Evolutionary conservation across 2,329 filamentous ascomycete species (phyloP).

Genomic region (Coniochaeta sp.): DNA sequence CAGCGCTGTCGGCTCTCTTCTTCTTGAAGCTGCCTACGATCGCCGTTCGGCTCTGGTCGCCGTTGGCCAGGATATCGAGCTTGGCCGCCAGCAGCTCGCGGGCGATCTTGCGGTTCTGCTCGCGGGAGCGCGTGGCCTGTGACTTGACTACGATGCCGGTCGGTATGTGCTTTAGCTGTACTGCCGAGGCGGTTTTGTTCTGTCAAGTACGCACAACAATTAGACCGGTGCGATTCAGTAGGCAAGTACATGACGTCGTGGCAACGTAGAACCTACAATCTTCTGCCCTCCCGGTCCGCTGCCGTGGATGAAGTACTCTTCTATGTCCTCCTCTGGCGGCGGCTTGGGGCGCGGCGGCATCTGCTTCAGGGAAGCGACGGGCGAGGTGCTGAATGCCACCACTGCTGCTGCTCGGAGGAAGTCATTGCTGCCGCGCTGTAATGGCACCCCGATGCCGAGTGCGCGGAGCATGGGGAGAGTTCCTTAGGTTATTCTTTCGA

Average conservation of each 20-base stretch:
- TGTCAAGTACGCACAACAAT: constrained; percentile 18
- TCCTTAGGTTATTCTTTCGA: not conserved
- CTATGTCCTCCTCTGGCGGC: constrained; percentile 71
- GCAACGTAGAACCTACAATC: constrained; percentile 53
- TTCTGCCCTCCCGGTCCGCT: constrained; percentile 92
- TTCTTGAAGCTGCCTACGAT: constrained; percentile 56
- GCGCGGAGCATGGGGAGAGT: not conserved
- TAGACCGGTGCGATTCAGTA: constrained; percentile 2
- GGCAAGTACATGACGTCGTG: too few relatives aligned
- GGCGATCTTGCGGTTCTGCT: constrained; percentile 82
- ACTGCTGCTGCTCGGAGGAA: not conserved
- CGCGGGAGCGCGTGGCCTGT: constrained; percentile 80
- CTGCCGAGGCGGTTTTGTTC: constrained; percentile 96
- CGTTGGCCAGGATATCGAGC: constrained; percentile 66
- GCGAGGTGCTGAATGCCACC: constrained; percentile 22
- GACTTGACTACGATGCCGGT: constrained; percentile 92
- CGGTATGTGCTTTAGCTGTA: constrained; percentile 84
- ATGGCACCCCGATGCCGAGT: not conserved
- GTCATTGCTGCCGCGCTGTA: not conserved
- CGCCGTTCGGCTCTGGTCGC: constrained; percentile 58
- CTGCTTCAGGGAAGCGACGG: constrained; percentile 37
- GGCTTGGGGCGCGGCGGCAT: constrained; percentile 69
- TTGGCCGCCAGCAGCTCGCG: constrained; percentile 68
- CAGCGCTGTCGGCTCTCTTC: constrained; percentile 66
- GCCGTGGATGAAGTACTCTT: constrained; percentile 82